Evolutionary conservation across 1,284 basidiomycete genomes (phyloP), one percentile per base, ranked within the genome.

Genomic region (Rhodotorula sp.): DNA sequence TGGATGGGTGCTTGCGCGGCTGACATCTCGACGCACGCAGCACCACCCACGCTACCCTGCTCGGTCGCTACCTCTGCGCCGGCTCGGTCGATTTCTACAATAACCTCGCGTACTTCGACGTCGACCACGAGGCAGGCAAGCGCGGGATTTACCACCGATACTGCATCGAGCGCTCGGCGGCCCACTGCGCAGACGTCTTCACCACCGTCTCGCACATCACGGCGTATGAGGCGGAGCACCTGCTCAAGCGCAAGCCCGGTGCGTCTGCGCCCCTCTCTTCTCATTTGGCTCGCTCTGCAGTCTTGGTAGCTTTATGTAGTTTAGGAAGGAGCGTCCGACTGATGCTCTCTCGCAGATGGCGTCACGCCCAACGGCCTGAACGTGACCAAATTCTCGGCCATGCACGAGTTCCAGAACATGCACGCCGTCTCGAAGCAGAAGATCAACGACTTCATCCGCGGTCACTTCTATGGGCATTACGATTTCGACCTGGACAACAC

Each of bases 51-150:
- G 96, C 96, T n/a, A 99, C 96, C 8, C 88, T 99, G 36, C 90
- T 99, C 67, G 96, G 96, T 34, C 92, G 96, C 65, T 99, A 99
- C 82, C 90, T 98, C 74, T 99, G 96, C 80, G 96, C 96, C 3
- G 96, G 96, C 70, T 91, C 88, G 66, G 96, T 98, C 79, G 96
- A 99, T 80, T 99, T 99, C 80, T 99, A 99, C 87, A 99, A 98
- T 86, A 97, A 99, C 82, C 86, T 99, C 39, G 93, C 97, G 82
- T 97, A 98, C 86, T 99, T 99, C 84, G 96, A 99, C 79, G 95
- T 98, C 71, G 96, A 99, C 80, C 95, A 98, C 81, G 96, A 99
- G 83, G 96, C 96, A 0, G 96, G 96, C 62, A 98, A 98, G 84
- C 89, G 96, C 74, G 96, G 96, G 22, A 99, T 99, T 82, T 88